phyloP scores from a whole-genome alignment of 306 rosid genomes.

The Prunus mume region DNA sequence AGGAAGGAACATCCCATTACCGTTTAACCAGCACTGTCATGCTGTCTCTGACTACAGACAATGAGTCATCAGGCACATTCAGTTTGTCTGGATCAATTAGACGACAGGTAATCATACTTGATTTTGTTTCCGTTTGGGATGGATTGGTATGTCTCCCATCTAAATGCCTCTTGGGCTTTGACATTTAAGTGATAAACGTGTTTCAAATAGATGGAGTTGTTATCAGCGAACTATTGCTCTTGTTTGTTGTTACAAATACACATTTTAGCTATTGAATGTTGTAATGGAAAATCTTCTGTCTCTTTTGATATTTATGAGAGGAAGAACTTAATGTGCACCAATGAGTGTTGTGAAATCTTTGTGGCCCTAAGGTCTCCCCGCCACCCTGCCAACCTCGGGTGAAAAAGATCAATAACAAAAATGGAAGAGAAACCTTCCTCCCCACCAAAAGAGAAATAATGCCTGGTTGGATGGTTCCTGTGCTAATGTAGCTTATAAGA shows the following conservation, averaged over 20 bases:
- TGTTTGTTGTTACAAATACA: not conserved
- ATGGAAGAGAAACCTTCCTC: too few species aligned
- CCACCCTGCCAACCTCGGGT: too few species aligned
- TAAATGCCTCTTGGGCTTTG: not conserved
- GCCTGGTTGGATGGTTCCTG: too few species aligned
- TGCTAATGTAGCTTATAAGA: too few species aligned
- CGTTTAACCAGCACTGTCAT: conserved; percentile 92
- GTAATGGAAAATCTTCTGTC: not conserved
- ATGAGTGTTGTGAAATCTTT: not conserved
- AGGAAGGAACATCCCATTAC: conserved; percentile 74
- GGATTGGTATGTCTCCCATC: not conserved
- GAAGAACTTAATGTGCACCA: not conserved
- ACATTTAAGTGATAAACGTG: not conserved
- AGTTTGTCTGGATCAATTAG: conserved; percentile 92
- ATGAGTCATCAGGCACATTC: conserved; percentile 79
- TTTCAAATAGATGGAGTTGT: not conserved
- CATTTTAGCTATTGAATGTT: not conserved
- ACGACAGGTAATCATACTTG: conserved; percentile 60
- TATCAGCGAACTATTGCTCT: not conserved
- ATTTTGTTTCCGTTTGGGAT: conserved; percentile 16
- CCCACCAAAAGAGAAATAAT: too few species aligned
- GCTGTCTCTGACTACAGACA: conserved; percentile 83
- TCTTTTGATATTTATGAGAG: not conserved
- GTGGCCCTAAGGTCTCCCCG: not conserved
- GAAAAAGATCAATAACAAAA: too few species aligned